Conservation (phyloP, 1,284 basidiomycete species). For the Pholiota adiposa region DNA sequence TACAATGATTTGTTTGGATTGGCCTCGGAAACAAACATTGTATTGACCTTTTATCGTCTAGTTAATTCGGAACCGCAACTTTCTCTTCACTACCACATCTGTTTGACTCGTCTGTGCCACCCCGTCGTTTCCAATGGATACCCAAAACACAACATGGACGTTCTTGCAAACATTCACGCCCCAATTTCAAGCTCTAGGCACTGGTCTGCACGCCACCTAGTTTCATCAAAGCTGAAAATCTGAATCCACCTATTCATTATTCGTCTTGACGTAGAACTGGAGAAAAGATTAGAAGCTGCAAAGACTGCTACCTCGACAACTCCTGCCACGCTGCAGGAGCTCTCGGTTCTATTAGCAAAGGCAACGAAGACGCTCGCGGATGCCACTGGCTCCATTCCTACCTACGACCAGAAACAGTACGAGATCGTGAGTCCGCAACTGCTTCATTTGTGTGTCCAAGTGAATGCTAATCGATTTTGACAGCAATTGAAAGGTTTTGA, state of each 20-base stretch:
- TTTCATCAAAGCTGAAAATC: neutral
- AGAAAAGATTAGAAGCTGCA: conserved; percentile 39
- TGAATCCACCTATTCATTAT: neutral
- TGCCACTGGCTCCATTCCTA: conserved; percentile 64
- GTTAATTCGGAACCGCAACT: neutral
- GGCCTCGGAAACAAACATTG: neutral
- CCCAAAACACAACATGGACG: conserved; percentile 32
- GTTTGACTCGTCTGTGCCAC: neutral
- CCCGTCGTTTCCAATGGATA: conserved; percentile 18
- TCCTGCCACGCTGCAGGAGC: conserved; percentile 36
- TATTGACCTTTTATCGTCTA: neutral
- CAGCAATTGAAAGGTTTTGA: conserved; percentile 69
- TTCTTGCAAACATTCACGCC: conserved; percentile 51
- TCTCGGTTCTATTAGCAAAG: conserved; percentile 50
- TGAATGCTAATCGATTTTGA: neutral
- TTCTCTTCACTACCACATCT: neutral
- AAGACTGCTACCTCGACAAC: conserved; percentile 27
- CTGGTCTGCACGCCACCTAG: conserved; percentile 43
- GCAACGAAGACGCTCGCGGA: conserved; percentile 64
- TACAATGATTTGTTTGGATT: neutral
- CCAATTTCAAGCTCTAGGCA: conserved; percentile 48
- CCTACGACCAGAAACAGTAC: conserved; percentile 75
- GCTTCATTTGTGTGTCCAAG: neutral
- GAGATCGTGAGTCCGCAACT: conserved; percentile 55
- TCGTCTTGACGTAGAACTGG: conserved; percentile 40